phyloP scores from a whole-genome alignment of 2,329 filamentous ascomycete species.

The Cladosporium sp. region DNA sequence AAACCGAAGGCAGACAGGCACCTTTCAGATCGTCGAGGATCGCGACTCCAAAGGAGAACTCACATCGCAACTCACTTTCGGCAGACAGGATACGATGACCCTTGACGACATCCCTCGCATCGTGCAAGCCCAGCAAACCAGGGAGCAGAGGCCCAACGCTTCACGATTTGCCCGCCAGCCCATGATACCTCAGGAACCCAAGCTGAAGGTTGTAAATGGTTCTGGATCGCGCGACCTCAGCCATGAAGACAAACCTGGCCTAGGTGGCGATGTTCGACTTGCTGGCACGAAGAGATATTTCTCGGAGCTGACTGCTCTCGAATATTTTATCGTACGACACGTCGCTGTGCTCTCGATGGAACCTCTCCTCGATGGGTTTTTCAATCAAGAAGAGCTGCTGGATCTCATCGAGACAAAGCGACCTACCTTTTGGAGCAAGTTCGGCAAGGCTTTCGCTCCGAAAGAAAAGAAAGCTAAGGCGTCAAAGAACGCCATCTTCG shows the following conservation, averaged over 20 bases:
- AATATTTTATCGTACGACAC: conserved; percentile 96
- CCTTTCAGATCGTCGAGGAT: conserved; percentile 76
- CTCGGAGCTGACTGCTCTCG: conserved; percentile 86
- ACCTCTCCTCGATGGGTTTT: conserved; percentile 80
- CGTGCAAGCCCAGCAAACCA: conserved; percentile 88
- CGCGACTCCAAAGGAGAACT: conserved; percentile 62
- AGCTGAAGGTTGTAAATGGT: conserved; percentile 61
- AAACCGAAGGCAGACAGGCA: conserved; percentile 36
- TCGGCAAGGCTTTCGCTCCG: conserved; percentile 75
- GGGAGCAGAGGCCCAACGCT: conserved; percentile 77
- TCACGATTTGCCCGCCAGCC: conserved; percentile 70
- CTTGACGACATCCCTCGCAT: conserved; percentile 95
- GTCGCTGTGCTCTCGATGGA: conserved; percentile 94
- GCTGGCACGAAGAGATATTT: conserved; percentile 74
- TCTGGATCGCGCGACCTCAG: conserved; percentile 65
- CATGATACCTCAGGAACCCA: conserved; percentile 58
- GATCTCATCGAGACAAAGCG: conserved; percentile 90
- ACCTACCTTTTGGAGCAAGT: conserved; percentile 95
- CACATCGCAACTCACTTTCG: conserved; percentile 72
- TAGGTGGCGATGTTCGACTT: conserved; percentile 37
- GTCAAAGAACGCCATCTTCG: conserved; percentile 91
- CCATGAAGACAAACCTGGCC: conserved; percentile 34
- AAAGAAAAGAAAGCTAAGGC: conserved; percentile 65
- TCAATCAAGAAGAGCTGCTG: conserved; percentile 88
- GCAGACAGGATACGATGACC: conserved; percentile 83